Base-by-base conservation (phyloP, 2,329 filamentous ascomycete species). In the Graphium sp. region DNA sequence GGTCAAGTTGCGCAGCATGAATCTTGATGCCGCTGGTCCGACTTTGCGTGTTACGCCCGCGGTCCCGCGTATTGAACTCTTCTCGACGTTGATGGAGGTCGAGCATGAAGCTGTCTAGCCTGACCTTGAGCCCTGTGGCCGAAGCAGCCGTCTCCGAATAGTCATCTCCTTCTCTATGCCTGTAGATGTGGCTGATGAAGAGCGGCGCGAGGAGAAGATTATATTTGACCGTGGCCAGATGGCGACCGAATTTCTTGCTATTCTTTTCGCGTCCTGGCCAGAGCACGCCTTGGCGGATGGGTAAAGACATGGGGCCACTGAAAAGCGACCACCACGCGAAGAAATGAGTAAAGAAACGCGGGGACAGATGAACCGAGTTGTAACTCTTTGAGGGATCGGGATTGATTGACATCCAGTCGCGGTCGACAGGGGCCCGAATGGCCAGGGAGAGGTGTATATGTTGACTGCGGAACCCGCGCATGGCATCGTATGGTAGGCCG, bases 161-260 rank as follows among this genome's bases (percentile, higher is more conserved):
- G 34, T 93, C 84, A 44, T 94, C 87, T 0, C 73, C 73, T 44
- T 98, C 89, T 48, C 94, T 94, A 56, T 98, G 89, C 50, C 94
- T 95, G 58, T 98, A 98, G 18, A 98, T 84, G 42, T 98, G 89
- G 40, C 85, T 91, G 37, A 98, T 69, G 49, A 92, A 98, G 3
- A 98, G 57, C 0, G 89, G 89, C 3, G 89, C 92, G 11, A 98
- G 60, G 4, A 95, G 64, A 14, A 98, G 57, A 36, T 87, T 94
- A 56, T 95, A 95, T 58, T 98, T 98, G 60, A 98, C 85, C 7
- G 91, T 98, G n/a, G 84, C 87, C 35, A 98, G 59, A 52, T 98
- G 91, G 28, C 89, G 72, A 10, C 87, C 87, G 48, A 98, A 98
- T 48, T 98, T 98, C 56, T 98, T 98, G 60, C 83, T 94, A 25